These are phyloP conservation scores for Petunia axillaris DNA, from an alignment of 257 asterid species.

Conservation along the genomic window DNA sequence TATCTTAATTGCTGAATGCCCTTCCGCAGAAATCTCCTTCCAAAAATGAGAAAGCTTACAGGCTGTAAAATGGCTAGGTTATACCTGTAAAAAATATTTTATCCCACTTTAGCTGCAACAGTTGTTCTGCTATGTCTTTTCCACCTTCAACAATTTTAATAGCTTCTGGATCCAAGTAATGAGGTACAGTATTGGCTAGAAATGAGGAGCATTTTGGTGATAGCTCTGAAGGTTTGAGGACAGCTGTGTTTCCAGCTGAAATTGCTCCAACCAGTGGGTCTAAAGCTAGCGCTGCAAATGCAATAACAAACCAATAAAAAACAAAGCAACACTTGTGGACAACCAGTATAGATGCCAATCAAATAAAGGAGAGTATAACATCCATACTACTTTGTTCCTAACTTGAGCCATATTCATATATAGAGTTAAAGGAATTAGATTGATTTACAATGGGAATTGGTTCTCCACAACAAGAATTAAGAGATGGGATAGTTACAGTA, in stretches of 20 bases:
- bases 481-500: not conserved
- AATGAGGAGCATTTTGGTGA: constrained; percentile 81
- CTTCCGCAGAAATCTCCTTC: constrained; percentile 1
- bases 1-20: not conserved
- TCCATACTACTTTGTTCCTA: not conserved
- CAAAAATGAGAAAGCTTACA: constrained; percentile 4
- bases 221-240: constrained; percentile 79
- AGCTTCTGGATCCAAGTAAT: constrained; percentile 74
- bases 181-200: constrained; percentile 58
- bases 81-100: constrained; percentile 94
- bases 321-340: constrained; percentile 15
- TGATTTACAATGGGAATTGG: not conserved
- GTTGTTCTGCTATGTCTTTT: constrained; percentile 52
- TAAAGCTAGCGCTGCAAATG: constrained; percentile 64
- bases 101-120: constrained; percentile 79
- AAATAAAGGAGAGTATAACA: not conserved
- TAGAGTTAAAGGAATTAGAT: not conserved
- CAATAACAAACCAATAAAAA: constrained; percentile 9
- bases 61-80: not conserved
- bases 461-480: not conserved
- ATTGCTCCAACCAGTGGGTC: constrained; percentile 90
- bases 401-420: not conserved
- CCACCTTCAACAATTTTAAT: constrained; percentile 81
- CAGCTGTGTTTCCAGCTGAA: constrained; percentile 81
- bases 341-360: constrained; percentile 7